A percentile compares a stretch with the other conserved stretches of the same genome.
These are phyloP conservation scores for Suhomyces bokatorum DNA, from an alignment of 1,139 yeast genomes.

Conservation along the genomic window DNA sequence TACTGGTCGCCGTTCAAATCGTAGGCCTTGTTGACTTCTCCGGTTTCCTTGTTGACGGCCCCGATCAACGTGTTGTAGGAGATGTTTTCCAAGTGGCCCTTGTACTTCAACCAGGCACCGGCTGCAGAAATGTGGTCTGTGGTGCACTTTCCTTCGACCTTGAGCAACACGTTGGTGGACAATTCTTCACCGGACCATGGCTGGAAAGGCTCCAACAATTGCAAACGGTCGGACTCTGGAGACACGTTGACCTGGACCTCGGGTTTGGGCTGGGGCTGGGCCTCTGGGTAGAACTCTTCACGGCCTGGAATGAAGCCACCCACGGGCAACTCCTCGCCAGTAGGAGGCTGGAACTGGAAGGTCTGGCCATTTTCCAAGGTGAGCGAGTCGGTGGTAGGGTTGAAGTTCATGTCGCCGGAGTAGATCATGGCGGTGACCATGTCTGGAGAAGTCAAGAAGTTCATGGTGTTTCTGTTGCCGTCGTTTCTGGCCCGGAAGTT, in stretches of 20 bases:
- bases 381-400: conserved; percentile 81
- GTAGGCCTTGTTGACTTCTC: conserved; percentile 87
- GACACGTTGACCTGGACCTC: conserved; percentile 70
- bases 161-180: conserved; percentile 70
- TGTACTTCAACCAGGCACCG: conserved; percentile 98
- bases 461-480: conserved; percentile 96
- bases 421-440: conserved; percentile 95
- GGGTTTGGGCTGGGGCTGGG: conserved; percentile 71
- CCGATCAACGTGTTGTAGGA: conserved; percentile 95
- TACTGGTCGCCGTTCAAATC: conserved; percentile 79
- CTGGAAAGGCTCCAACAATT: conserved; percentile 82
- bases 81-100: conserved; percentile 95
- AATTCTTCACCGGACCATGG: conserved; percentile 87
- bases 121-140: conserved; percentile 99
- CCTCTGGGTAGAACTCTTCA: conserved; percentile 79
- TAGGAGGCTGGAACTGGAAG: conserved; percentile 70
- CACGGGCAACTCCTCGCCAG: conserved; percentile 82
- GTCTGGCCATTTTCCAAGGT: conserved; percentile 61
- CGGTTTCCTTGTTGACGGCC: conserved; percentile 95
- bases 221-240: conserved; percentile 67
- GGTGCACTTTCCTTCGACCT: conserved; percentile 97
- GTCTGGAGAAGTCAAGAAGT: conserved; percentile 95
- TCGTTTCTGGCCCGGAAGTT: conserved; percentile 97
- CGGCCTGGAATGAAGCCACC: conserved; percentile 84
- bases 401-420: conserved; percentile 85